Evolutionary conservation across 2,329 filamentous ascomycete species (phyloP).

Genomic region (Knufia fluminis): DNA sequence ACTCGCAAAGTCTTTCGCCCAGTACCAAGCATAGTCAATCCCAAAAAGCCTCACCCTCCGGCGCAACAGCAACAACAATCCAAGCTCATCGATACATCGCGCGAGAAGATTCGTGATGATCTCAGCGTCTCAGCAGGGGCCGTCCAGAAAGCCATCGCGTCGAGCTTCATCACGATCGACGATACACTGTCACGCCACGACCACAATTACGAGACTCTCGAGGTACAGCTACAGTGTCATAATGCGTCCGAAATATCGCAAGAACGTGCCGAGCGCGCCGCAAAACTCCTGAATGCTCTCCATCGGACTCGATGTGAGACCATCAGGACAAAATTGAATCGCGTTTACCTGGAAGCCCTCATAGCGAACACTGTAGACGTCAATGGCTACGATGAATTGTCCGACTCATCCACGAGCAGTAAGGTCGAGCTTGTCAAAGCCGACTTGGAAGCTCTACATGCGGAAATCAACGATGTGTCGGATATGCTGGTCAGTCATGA

Average conservation of each 20-base stretch:
- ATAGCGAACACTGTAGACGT: not conserved
- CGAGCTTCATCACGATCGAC: not conserved
- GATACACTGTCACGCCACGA: conserved; percentile 6
- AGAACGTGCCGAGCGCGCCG: not conserved
- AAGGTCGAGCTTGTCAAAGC: conserved; percentile 7
- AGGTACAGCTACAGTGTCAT: not conserved
- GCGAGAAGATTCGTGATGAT: not conserved
- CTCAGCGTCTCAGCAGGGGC: not conserved
- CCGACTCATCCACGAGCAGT: not conserved
- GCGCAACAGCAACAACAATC: conserved; percentile 1
- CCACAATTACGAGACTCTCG: not conserved
- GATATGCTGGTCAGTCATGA: conserved; percentile 18
- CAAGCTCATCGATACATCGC: not conserved
- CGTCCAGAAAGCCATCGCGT: not conserved
- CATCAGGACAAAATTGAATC: conserved; percentile 17
- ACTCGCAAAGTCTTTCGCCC: not conserved
- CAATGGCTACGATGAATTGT: not conserved
- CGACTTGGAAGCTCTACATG: conserved; percentile 17
- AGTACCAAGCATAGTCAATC: not conserved
- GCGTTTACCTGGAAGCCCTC: conserved; percentile 16
- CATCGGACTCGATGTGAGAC: conserved; percentile 11
- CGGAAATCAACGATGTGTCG: conserved; percentile 19
- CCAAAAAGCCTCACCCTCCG: not conserved
- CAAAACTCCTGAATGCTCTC: conserved; percentile 10
- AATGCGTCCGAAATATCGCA: not conserved